Conservation (phyloP, 2,329 filamentous ascomycete genomes). For the Cladophialophora psammophila region DNA sequence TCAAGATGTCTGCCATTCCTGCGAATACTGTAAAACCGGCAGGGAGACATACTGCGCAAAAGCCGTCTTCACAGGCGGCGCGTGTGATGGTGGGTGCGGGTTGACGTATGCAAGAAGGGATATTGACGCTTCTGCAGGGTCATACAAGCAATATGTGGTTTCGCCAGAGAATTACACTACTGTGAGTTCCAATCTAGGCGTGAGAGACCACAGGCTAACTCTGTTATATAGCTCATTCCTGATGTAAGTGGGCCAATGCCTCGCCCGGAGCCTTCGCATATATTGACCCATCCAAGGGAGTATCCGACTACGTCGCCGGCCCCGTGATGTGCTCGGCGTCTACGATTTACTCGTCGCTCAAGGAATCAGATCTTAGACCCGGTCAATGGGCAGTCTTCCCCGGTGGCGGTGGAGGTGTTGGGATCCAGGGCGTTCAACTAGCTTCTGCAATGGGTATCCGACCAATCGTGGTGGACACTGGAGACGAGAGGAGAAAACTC, state of each 20-base stretch:
- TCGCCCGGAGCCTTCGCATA: background rate
- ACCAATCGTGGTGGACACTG: conserved; percentile 63
- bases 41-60: conserved; percentile 62
- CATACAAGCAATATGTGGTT: conserved; percentile 67
- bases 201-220: conserved; percentile 8
- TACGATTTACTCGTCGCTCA: conserved; percentile 65
- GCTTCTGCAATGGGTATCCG: conserved; percentile 64
- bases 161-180: conserved; percentile 62
- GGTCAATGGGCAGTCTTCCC: conserved; percentile 65
- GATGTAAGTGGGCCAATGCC: conserved; percentile 26
- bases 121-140: conserved; percentile 46
- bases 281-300: conserved; percentile 57
- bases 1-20: conserved; percentile 60
- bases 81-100: conserved; percentile 34
- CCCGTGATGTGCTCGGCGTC: conserved; percentile 67
- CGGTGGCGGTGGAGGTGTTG: conserved; percentile 63
- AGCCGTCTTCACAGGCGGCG: conserved; percentile 56
- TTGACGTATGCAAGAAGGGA: conserved; percentile 15
- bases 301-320: conserved; percentile 63
- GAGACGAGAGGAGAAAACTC: conserved; percentile 56
- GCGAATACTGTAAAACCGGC: conserved; percentile 59
- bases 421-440: conserved; percentile 64
- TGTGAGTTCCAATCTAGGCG: conserved; percentile 19
- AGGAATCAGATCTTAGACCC: conserved; percentile 58
- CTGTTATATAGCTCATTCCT: conserved; percentile 28